Conservation (phyloP, 495 filamentous ascomycete genomes). For the Aspergillus steynii region DNA sequence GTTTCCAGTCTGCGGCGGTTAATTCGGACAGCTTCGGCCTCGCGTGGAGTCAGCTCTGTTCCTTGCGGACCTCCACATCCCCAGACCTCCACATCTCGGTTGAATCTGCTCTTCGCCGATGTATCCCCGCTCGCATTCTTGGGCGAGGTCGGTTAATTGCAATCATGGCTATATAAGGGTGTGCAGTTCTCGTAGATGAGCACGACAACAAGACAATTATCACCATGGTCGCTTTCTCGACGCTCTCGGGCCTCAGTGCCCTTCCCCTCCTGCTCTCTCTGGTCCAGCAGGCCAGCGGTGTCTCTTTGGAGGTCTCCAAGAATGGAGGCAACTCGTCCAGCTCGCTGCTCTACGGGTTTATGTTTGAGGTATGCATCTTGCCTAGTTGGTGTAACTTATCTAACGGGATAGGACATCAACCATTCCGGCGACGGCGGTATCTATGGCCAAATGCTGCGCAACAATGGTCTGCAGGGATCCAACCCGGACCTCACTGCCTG, state of each 20-base stretch:
- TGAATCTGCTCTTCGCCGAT: background rate
- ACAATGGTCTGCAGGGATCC: conserved; percentile 63
- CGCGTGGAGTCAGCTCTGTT: background rate
- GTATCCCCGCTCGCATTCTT: background rate
- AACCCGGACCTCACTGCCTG: conserved; percentile 48
- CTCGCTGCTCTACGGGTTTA: conserved; percentile 53
- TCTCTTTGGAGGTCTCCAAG: conserved; percentile 35
- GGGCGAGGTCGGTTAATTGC: background rate
- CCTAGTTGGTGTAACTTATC: conserved; percentile 4
- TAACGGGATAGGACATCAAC: conserved; percentile 56
- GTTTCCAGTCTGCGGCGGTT: background rate
- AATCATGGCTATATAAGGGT: background rate
- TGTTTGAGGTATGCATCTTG: conserved; percentile 48
- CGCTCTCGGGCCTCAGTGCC: conserved; percentile 15
- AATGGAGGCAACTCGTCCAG: conserved; percentile 49
- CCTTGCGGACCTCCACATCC: background rate
- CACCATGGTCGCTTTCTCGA: conserved; percentile 16
- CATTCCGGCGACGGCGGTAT: conserved; percentile 71
- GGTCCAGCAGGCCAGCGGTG: conserved; percentile 8
- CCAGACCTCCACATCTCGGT: background rate
- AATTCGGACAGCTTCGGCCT: background rate
- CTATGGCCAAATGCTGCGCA: conserved; percentile 67
- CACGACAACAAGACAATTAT: background rate
- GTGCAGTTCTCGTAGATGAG: background rate
- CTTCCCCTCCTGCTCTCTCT: conserved; percentile 12